These are phyloP conservation scores for Phytophthora crassamura DNA, from an alignment of 352 stramenopile species.

Conservation along the genomic window DNA sequence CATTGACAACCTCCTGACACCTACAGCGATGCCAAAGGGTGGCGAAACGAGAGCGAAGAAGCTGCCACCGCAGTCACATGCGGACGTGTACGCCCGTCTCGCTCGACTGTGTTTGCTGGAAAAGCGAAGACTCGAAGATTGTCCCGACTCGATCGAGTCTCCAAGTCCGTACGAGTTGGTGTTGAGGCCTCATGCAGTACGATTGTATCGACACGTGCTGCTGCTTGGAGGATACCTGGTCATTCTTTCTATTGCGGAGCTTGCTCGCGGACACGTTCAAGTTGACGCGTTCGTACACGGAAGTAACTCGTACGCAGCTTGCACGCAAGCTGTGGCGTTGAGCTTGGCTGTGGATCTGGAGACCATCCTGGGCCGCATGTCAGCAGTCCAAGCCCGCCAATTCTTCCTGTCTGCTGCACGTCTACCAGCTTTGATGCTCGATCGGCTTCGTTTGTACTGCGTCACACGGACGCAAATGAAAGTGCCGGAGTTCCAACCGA, in stretches of 20 bases:
- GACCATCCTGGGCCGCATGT: conserved; percentile 59
- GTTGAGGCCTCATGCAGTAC: conserved; percentile 54
- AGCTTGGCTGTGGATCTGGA: conserved; percentile 57
- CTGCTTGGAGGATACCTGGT: conserved; percentile 50
- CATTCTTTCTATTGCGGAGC: conserved; percentile 68
- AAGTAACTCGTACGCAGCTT: conserved; percentile 8
- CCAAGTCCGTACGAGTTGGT: conserved; percentile 43
- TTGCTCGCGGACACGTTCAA: conserved; percentile 65
- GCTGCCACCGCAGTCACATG: conserved; percentile 45
- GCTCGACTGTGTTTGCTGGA: conserved; percentile 64
- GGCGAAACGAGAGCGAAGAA: conserved; percentile 37
- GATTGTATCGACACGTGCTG: conserved; percentile 60
- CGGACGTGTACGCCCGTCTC: conserved; percentile 73
- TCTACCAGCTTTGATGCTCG: conserved; percentile 58
- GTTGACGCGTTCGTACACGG: conserved; percentile 65
- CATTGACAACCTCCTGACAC: conserved; percentile 65
- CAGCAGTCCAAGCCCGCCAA: conserved; percentile 35
- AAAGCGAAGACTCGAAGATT: conserved; percentile 4
- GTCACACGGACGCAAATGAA: conserved; percentile 27
- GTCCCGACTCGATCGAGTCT: conserved; percentile 15
- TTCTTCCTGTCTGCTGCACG: conserved; percentile 39
- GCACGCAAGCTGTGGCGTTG: conserved; percentile 10
- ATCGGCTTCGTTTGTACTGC: conserved; percentile 66
- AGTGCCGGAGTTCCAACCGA: conserved; percentile 17
- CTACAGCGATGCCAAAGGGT: conserved; percentile 59